Conservation (phyloP, 1,284 basidiomycete species). For the Naganishia liquefaciens region DNA sequence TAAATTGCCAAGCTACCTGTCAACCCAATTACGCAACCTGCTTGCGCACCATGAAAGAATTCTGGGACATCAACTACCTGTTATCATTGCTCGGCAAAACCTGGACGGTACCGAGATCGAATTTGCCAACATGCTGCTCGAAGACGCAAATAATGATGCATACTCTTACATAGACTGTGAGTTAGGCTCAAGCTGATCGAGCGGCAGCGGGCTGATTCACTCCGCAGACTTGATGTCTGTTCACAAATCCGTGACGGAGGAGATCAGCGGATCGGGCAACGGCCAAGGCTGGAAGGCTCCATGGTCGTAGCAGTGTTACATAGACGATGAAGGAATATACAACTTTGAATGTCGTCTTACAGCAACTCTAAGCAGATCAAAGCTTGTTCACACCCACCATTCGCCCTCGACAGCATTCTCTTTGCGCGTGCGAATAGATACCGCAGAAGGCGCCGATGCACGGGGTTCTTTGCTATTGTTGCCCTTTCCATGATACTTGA, state of each 20-base stretch:
- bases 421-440: constrained; percentile 22
- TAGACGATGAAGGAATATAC: neutral
- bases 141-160: constrained; percentile 94
- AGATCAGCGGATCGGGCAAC: constrained; percentile 47
- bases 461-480: constrained; percentile 29
- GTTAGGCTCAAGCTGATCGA: constrained; percentile 43
- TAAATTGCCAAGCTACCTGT: constrained; percentile 71
- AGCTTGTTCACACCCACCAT: constrained; percentile 13
- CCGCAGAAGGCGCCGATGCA: neutral
- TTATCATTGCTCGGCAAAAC: constrained; percentile 86
- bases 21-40: constrained; percentile 81
- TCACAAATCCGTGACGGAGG: constrained; percentile 54
- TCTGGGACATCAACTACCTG: constrained; percentile 63
- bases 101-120: constrained; percentile 92
- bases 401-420: constrained; percentile 24
- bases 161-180: constrained; percentile 84
- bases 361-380: neutral
- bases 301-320: constrained; percentile 10
- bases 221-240: constrained; percentile 49
- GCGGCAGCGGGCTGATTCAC: neutral
- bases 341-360: constrained; percentile 18
- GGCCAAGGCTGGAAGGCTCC: constrained; percentile 46
- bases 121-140: constrained; percentile 93
- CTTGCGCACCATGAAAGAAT: constrained; percentile 71
- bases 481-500: constrained; percentile 42